Evolutionary conservation across 2,329 filamentous ascomycete species (phyloP).

Genomic region (Emmonsiellopsis sp.): DNA sequence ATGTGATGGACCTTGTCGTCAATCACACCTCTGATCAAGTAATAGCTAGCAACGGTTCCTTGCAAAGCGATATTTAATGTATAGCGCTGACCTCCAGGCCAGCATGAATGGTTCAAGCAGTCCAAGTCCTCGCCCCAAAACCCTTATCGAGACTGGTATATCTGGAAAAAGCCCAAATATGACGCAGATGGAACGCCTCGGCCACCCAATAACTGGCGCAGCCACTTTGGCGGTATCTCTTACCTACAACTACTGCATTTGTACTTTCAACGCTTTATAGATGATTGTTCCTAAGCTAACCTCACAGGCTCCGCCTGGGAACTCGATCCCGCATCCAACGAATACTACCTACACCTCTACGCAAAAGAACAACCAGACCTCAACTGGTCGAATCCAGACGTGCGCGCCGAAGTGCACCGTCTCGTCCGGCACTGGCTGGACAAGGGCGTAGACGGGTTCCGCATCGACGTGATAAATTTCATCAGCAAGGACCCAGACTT

Average conservation of each 20-base stretch:
- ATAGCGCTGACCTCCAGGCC: constrained; percentile 17
- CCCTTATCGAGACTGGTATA: constrained; percentile 54
- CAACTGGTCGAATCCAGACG: constrained; percentile 70
- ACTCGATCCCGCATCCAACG: constrained; percentile 61
- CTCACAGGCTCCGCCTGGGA: constrained; percentile 35
- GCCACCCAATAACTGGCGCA: constrained; percentile 51
- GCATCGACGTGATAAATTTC: constrained; percentile 67
- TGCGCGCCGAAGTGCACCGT: constrained; percentile 61
- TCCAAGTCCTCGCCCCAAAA: constrained; percentile 47
- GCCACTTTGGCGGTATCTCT: constrained; percentile 25
- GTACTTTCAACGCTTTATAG: constrained; percentile 46
- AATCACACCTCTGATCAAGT: constrained; percentile 33
- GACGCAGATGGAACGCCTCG: constrained; percentile 45
- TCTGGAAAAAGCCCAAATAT: constrained; percentile 53
- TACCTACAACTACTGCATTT: constrained; percentile 25
- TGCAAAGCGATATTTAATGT: neutral
- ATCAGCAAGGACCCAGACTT: constrained; percentile 56
- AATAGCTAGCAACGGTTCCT: constrained; percentile 2
- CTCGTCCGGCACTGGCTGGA: constrained; percentile 74
- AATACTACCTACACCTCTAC: constrained; percentile 73
- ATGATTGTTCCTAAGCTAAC: constrained; percentile 33
- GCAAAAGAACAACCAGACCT: constrained; percentile 69
- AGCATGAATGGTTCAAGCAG: constrained; percentile 59
- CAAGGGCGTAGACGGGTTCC: constrained; percentile 62
- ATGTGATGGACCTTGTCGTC: constrained; percentile 40